Conservation (phyloP, 2,329 filamentous ascomycete genomes). For the Claviceps purpurea region DNA sequence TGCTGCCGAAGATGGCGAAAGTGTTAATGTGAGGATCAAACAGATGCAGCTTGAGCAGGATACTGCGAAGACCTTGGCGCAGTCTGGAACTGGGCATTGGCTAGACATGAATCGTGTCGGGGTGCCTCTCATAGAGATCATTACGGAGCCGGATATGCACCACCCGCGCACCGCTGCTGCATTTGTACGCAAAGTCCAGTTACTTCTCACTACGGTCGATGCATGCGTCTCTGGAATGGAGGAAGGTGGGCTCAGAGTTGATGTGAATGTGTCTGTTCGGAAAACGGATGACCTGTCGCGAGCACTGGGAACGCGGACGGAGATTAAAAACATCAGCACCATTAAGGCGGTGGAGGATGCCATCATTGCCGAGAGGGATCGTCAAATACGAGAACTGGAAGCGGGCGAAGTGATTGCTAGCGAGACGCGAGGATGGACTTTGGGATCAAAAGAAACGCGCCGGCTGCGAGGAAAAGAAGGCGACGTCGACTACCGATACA, state of each 20-base stretch:
- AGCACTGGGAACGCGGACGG: conserved; percentile 68
- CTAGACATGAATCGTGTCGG: conserved; percentile 92
- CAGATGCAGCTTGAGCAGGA: conserved; percentile 97
- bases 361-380: conserved; percentile 77
- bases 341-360: conserved; percentile 94
- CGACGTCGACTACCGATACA: conserved; percentile 94
- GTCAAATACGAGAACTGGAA: conserved; percentile 73
- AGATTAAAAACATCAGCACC: conserved; percentile 94
- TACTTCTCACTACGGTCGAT: conserved; percentile 64
- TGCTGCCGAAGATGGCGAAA: conserved; percentile 54
- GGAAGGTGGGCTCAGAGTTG: conserved; percentile 74
- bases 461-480: conserved; percentile 85
- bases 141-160: conserved; percentile 80
- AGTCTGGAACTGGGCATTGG: conserved; percentile 59
- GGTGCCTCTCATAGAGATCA: conserved; percentile 85
- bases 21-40: conserved; percentile 68
- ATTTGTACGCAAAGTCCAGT: conserved; percentile 78
- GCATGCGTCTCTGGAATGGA: conserved; percentile 91
- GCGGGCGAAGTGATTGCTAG: conserved; percentile 61
- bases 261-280: conserved; percentile 88
- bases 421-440: conserved; percentile 86
- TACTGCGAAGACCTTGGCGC: conserved; percentile 82
- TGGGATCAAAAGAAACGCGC: conserved; percentile 70
- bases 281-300: conserved; percentile 30
- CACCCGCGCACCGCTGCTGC: conserved; percentile 78